These are phyloP conservation scores for Suillus hirtellus DNA, from an alignment of 768 basidiomycete genomes.

Conservation along the genomic window DNA sequence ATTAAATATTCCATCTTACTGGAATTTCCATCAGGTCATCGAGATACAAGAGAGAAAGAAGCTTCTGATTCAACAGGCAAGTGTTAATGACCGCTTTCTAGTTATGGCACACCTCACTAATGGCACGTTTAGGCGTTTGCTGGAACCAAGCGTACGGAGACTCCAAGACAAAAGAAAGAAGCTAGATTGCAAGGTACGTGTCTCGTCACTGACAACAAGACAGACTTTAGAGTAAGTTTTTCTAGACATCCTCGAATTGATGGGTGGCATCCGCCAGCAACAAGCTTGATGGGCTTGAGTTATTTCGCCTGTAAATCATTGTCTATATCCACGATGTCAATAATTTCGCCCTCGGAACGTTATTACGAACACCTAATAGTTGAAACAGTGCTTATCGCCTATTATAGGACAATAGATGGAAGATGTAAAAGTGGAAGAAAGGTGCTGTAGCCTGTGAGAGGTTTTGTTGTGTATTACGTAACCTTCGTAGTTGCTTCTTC, in stretches of 20 bases:
- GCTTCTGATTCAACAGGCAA: constrained; percentile 70
- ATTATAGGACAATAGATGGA: background rate
- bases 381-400: background rate
- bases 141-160: constrained; percentile 75
- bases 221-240: background rate
- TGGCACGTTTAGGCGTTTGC: constrained; percentile 68
- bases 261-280: constrained; percentile 41
- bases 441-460: background rate
- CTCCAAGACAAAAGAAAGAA: constrained; percentile 73
- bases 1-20: background rate
- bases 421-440: background rate
- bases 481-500: background rate
- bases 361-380: background rate
- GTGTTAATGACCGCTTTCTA: constrained; percentile 6
- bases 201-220: background rate
- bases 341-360: background rate
- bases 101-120: background rate
- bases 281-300: background rate
- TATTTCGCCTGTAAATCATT: background rate
- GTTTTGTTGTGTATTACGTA: background rate
- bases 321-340: background rate
- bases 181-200: constrained; percentile 74
- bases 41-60: constrained; percentile 90
- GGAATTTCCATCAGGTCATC: constrained; percentile 48
- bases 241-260: constrained; percentile 61